Conservation (phyloP, 805 yeast species). For the Saturnispora saitoi region DNA sequence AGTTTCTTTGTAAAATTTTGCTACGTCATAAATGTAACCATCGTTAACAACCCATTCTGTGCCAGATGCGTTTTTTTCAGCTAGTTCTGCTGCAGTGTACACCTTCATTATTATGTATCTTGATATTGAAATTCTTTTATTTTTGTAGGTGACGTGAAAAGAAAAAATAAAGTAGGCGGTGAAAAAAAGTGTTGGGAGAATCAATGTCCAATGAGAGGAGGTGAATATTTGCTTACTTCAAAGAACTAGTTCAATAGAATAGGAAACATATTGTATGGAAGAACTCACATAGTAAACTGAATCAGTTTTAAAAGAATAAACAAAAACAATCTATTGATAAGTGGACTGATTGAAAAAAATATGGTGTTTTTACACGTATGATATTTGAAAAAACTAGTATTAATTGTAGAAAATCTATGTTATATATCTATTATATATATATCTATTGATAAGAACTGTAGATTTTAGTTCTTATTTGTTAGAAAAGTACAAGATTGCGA, state of each 20-base stretch:
- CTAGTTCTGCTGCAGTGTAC: constrained; percentile 51
- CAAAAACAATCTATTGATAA: too few species aligned
- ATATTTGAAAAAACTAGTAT: too few species aligned
- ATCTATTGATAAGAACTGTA: background rate
- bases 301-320: too few species aligned
- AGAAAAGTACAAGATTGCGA: constrained; percentile 36
- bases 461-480: constrained; percentile 11
- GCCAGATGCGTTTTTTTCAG: constrained; percentile 59
- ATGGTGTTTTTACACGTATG: too few species aligned
- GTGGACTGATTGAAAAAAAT: too few species aligned
- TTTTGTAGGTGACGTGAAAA: background rate
- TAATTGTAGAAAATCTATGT: background rate
- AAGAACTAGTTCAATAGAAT: background rate
- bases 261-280: too few species aligned
- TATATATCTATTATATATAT: background rate
- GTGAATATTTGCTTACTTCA: background rate
- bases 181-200: background rate
- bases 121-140: too few species aligned
- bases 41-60: constrained; percentile 81
- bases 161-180: background rate
- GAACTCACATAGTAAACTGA: too few species aligned
- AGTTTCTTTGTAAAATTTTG: constrained; percentile 66
- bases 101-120: background rate
- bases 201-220: background rate
- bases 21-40: constrained; percentile 70